Conservation (phyloP, 192 early-diverging fungal species). For the Thoreauomyces humboldtii region DNA sequence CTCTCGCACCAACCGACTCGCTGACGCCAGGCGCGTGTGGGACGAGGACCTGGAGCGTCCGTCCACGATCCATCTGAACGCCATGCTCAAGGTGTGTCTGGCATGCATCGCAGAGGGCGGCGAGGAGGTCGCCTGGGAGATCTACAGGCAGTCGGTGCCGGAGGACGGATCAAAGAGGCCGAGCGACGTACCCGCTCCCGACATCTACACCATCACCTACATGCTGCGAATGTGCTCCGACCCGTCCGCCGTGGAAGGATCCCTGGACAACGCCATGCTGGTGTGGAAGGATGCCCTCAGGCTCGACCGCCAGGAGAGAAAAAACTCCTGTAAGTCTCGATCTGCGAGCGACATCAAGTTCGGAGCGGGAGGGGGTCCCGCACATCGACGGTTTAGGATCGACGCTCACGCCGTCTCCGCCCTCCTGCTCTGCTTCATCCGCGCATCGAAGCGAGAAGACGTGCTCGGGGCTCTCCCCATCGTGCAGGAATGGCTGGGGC, state of each 20-base stretch:
- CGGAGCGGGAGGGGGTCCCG: no score
- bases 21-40: conserved; percentile 4
- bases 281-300: conserved; percentile 11
- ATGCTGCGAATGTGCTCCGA: conserved; percentile 21
- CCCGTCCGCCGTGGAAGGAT: background rate
- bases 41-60: background rate
- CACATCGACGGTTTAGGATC: background rate
- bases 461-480: background rate
- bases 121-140: conserved; percentile 17
- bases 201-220: conserved; percentile 11
- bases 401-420: conserved; percentile 7
- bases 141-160: conserved; percentile 4
- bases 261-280: background rate
- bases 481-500: background rate
- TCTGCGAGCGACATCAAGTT: background rate
- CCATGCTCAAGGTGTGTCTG: conserved; percentile 17
- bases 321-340: no score
- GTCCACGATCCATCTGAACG: conserved; percentile 7
- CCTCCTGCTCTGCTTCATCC: conserved; percentile 13
- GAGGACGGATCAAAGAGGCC: background rate
- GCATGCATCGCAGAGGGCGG: conserved; percentile 15
- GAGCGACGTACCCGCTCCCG: background rate
- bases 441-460: background rate
- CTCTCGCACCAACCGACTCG: conserved; percentile 1
- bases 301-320: background rate